phyloP scores from a whole-genome alignment of 352 stramenopile species.

The Globisporangium paddicum region DNA sequence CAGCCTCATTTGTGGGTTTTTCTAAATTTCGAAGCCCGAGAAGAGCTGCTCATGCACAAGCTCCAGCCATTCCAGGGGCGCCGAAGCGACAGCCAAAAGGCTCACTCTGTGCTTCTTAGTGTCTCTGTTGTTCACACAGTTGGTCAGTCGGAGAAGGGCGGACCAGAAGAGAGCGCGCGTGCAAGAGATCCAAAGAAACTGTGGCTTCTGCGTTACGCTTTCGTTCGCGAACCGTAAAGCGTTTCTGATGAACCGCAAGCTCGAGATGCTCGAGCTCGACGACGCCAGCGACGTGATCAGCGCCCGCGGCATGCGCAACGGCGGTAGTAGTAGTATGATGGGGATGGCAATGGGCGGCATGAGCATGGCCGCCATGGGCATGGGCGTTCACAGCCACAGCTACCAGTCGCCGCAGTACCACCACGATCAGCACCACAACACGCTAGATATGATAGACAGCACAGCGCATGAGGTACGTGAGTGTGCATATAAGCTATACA shows the following conservation, averaged over 20 bases:
- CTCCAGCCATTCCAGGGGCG: not conserved
- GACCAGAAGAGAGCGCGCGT: not conserved
- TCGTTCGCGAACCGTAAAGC: constrained; percentile 3
- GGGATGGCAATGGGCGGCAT: constrained; percentile 22
- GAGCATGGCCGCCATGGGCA: constrained; percentile 16
- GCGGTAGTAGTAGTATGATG: constrained; percentile 21
- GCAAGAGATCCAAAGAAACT: constrained; percentile 6
- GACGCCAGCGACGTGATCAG: constrained; percentile 33
- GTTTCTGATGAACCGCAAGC: constrained; percentile 61
- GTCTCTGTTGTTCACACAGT: not conserved
- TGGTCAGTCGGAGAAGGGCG: not conserved
- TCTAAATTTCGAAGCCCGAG: constrained; percentile 31
- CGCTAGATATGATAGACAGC: constrained; percentile 3
- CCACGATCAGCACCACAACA: not conserved
- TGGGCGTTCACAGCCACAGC: not conserved
- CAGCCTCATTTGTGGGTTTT: not conserved
- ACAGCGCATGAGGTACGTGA: not conserved
- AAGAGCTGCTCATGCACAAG: constrained; percentile 2
- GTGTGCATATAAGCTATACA: too few species aligned
- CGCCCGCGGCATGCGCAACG: constrained; percentile 14
- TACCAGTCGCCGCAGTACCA: not conserved
- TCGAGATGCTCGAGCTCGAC: constrained; percentile 57
- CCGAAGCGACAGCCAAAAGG: not conserved
- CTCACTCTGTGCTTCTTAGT: not conserved
- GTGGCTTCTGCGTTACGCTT: constrained; percentile 8